Evolutionary conservation across 2,329 filamentous ascomycete genomes (phyloP), one percentile per base, ranked within the genome.

Genomic region (Colletotrichum filicis): DNA sequence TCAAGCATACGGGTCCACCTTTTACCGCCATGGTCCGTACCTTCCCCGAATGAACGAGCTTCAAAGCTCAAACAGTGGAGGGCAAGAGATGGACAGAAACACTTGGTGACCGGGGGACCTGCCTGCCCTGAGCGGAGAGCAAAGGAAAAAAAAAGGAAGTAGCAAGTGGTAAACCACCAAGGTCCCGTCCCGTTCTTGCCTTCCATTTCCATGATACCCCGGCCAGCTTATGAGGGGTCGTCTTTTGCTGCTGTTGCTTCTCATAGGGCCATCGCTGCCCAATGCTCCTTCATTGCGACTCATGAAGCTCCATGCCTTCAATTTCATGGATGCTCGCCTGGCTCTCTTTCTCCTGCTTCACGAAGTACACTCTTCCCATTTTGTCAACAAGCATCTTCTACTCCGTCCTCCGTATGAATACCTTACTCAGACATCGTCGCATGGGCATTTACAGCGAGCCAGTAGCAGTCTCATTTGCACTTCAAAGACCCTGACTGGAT

Each of bases 251-350:
- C 66, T 61, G 37, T 70, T 57, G 16, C 61, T 30, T 30, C 57
- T 57, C 57, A 73, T 73, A 73, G 62, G 66, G 46, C 70, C 70
- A 66, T 28, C 73, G 73, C 72, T 74, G 76, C 75, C 76, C 78
- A 80, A 79, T 75, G 76, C 78, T 75, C 79, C 70, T 70, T 75
- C 75, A 73, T 69, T 67, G 76, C 73, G 74, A 70, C 74, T 70
- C 70, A 73, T 73, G 70, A 65, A 37, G 60, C 46, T 75, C 75
- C 71, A 67, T 75, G 78, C 76, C 78, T 76, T 79, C 78, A 11
- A 76, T 78, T 76, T 79, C 78, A 11, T 53, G 28, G 37, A 42
- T 42, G 19, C 32, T 35, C 24, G 5, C 46, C 37, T 14, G 28
- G 37, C 37, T 42, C 32, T 65, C 52, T 26, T 37, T 35, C 32